Conservation (phyloP, 2,329 filamentous ascomycete species). For the Rhytidhysteron rufulum region DNA sequence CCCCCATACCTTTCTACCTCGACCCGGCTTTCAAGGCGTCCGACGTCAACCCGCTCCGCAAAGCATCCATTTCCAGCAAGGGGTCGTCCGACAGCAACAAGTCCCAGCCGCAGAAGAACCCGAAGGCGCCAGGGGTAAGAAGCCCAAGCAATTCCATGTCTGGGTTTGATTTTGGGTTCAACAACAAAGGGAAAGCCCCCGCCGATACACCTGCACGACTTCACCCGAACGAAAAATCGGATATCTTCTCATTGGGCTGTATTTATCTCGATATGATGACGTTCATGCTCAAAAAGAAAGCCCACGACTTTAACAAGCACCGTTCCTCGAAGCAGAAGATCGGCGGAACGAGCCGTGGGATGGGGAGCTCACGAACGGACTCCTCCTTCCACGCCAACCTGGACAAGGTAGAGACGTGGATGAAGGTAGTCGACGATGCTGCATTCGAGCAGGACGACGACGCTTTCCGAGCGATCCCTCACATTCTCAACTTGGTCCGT, state of each 20-base stretch:
- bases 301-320: slow-evolving; percentile 62
- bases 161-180: slow-evolving; percentile 36
- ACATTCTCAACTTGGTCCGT: slow-evolving; percentile 38
- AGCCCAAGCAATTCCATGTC: slow-evolving; percentile 28
- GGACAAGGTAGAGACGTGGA: slow-evolving; percentile 66
- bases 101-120: slow-evolving; percentile 31
- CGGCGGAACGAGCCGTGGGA: slow-evolving; percentile 16
- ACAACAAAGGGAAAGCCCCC: slow-evolving; percentile 20
- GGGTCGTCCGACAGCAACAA: slow-evolving; percentile 28
- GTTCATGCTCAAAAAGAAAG: slow-evolving; percentile 64
- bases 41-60: slow-evolving; percentile 12
- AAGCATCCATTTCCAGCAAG: slow-evolving; percentile 31
- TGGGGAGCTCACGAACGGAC: slow-evolving; percentile 58
- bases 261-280: slow-evolving; percentile 69
- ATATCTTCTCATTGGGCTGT: slow-evolving; percentile 71
- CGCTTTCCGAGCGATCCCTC: slow-evolving; percentile 38
- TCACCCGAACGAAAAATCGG: slow-evolving; percentile 48
- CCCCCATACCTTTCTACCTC: slow-evolving; percentile 14
- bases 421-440: slow-evolving; percentile 58
- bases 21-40: slow-evolving; percentile 9
- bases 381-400: slow-evolving; percentile 70
- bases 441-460: slow-evolving; percentile 40
- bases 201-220: slow-evolving; percentile 23
- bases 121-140: slow-evolving; percentile 37
- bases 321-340: slow-evolving; percentile 63